Conservation (phyloP, 2,329 filamentous ascomycete species). For the Botryotinia calthae region DNA sequence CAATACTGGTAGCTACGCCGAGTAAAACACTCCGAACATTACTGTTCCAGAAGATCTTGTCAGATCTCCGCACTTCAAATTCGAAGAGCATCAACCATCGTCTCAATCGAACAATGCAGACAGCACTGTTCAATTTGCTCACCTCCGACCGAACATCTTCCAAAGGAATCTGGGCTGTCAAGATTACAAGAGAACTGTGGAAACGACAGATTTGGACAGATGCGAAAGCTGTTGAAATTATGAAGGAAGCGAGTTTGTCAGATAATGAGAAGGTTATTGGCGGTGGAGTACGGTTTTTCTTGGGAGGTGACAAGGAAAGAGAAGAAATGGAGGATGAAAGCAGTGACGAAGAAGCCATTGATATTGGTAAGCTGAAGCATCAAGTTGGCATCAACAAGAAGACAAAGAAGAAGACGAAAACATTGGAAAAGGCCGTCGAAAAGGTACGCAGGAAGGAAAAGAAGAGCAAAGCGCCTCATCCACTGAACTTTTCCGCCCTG, state of each 20-base stretch:
- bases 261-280: slow-evolving; percentile 91
- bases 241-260: slow-evolving; percentile 87
- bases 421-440: slow-evolving; percentile 76
- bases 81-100: slow-evolving; percentile 85
- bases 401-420: slow-evolving; percentile 79
- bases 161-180: slow-evolving; percentile 93
- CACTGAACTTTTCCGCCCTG: slow-evolving; percentile 92
- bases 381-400: slow-evolving; percentile 95
- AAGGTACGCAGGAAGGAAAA: slow-evolving; percentile 79
- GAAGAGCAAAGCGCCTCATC: slow-evolving; percentile 84
- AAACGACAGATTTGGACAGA: slow-evolving; percentile 96
- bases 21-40: slow-evolving; percentile 85
- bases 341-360: slow-evolving; percentile 77
- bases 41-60: slow-evolving; percentile 87
- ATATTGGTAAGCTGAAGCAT: slow-evolving; percentile 80
- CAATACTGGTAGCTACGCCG: slow-evolving; percentile 84
- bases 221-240: slow-evolving; percentile 91
- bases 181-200: slow-evolving; percentile 93
- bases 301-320: slow-evolving; percentile 92
- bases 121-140: slow-evolving; percentile 86
- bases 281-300: slow-evolving; percentile 88
- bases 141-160: slow-evolving; percentile 80
- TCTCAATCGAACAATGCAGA: slow-evolving; percentile 90
- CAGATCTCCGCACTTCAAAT: slow-evolving; percentile 85
- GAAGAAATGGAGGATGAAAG: slow-evolving; percentile 90